These are phyloP conservation scores for Penicillium lagena DNA, from an alignment of 495 filamentous ascomycete species.

Conservation along the genomic window DNA sequence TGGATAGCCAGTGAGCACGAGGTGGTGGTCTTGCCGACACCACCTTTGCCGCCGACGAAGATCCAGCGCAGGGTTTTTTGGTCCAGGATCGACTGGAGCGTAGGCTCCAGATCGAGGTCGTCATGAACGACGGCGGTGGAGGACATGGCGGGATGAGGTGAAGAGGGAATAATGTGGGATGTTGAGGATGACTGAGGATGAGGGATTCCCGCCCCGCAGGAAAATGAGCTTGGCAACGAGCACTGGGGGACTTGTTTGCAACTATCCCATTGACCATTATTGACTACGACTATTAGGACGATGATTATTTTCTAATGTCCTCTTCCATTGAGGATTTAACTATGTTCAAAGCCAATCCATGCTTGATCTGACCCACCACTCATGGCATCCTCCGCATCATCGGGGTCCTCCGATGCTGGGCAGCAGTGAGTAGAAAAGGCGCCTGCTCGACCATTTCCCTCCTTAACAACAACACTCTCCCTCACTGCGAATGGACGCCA, in stretches of 20 bases:
- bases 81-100: constrained; percentile 88
- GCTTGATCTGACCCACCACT: too few relatives aligned
- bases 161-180: not conserved
- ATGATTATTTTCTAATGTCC: too few relatives aligned
- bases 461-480: not conserved
- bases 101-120: constrained; percentile 80
- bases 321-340: too few relatives aligned
- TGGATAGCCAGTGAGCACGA: constrained; percentile 98
- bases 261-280: too few relatives aligned
- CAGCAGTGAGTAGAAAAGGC: constrained; percentile 22
- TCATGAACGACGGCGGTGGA: constrained; percentile 57
- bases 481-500: not conserved
- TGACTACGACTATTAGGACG: too few relatives aligned
- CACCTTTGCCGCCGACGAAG: constrained; percentile 97
- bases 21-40: constrained; percentile 99
- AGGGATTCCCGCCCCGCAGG: too few relatives aligned
- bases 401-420: constrained; percentile 35
- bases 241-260: too few relatives aligned
- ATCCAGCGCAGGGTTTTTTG: constrained; percentile 97
- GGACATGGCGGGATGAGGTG: constrained; percentile 42
- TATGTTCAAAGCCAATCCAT: too few relatives aligned
- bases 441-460: constrained; percentile 1
- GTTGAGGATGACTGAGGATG: too few relatives aligned
- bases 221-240: too few relatives aligned
- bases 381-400: constrained; percentile 36